Evolutionary conservation across 2,329 filamentous ascomycete genomes (phyloP).

Genomic region (Eutypa lata): DNA sequence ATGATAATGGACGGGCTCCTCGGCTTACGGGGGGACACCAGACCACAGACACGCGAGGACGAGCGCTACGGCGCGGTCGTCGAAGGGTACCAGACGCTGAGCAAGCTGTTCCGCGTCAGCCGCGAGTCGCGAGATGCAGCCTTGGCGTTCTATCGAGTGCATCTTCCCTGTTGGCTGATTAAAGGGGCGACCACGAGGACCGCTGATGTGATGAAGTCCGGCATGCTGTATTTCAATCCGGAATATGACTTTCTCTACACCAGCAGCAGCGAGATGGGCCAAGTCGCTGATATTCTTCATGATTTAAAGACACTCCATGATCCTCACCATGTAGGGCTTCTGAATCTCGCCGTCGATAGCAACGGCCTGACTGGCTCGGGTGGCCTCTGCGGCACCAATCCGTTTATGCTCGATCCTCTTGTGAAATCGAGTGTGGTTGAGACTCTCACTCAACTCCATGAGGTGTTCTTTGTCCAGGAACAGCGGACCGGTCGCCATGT

Average conservation of each 20-base stretch:
- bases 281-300: constrained; percentile 7
- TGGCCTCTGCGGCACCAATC: neutral
- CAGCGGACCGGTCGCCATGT: neutral
- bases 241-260: constrained; percentile 10
- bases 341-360: constrained; percentile 7
- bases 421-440: constrained; percentile 3
- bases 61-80: constrained; percentile 1
- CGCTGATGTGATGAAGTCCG: neutral
- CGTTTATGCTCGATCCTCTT: neutral
- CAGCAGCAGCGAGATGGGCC: neutral
- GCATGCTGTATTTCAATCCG: constrained; percentile 11
- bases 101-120: constrained; percentile 11
- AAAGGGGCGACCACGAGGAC: neutral
- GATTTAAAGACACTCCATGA: constrained; percentile 11
- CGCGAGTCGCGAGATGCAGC: constrained; percentile 7
- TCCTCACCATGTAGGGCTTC: constrained; percentile 8
- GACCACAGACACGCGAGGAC: neutral
- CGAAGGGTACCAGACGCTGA: constrained; percentile 2
- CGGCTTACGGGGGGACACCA: neutral
- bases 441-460: constrained; percentile 6
- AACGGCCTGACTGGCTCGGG: neutral
- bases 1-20: neutral
- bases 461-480: constrained; percentile 8
- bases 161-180: constrained; percentile 7
- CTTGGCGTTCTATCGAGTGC: constrained; percentile 8